These are phyloP conservation scores for Aspergillus glaucus DNA, from an alignment of 2,329 filamentous ascomycete species.

Conservation along the genomic window DNA sequence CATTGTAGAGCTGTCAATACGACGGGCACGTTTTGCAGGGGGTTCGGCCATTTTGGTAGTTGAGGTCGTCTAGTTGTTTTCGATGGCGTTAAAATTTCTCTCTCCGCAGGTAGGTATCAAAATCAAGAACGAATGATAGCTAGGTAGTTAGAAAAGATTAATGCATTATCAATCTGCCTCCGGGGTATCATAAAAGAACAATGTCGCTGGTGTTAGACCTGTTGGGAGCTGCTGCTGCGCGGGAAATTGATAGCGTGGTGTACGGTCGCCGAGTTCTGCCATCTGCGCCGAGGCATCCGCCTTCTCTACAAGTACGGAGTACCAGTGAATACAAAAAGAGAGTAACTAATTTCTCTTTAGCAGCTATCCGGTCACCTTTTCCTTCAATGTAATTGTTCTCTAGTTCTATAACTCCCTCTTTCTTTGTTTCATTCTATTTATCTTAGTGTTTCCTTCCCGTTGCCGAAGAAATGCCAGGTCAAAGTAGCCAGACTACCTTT, in stretches of 20 bases:
- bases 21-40: conserved; percentile 46
- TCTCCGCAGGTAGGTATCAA: background rate
- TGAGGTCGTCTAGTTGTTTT: conserved; percentile 5
- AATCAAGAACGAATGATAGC: background rate
- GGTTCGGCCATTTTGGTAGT: conserved; percentile 45
- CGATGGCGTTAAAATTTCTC: background rate
- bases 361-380: too few species aligned
- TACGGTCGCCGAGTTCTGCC: background rate
- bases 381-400: too few species aligned
- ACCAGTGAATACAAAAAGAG: background rate
- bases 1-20: conserved; percentile 55
- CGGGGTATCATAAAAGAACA: background rate
- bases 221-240: background rate
- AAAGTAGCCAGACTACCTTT: too few species aligned
- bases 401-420: too few species aligned
- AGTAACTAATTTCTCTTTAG: too few species aligned
- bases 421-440: too few species aligned
- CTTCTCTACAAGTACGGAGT: background rate
- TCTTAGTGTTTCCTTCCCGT: too few species aligned
- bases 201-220: background rate
- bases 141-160: background rate
- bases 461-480: too few species aligned
- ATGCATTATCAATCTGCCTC: background rate
- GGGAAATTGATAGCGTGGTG: background rate
- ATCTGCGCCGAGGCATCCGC: background rate